Base-by-base conservation (phyloP, 106 monocot species). In the Allium cepa region DNA sequence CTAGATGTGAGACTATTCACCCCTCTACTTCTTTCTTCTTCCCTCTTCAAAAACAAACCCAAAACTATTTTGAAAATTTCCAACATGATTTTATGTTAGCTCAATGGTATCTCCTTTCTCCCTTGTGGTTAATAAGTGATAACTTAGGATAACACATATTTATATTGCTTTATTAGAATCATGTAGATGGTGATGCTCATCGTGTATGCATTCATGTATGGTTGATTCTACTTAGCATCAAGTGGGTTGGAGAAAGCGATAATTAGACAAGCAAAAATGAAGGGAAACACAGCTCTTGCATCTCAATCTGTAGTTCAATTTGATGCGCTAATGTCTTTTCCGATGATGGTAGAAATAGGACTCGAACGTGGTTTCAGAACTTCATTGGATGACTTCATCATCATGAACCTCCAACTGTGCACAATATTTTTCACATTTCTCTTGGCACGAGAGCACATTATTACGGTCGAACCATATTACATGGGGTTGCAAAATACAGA, bases 271-370 rank as follows among this genome's bases (percentile, higher is more conserved):
- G 97, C 92, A 17, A 62, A 67, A 17, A 84, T 82, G 73, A 78
- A 84, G 67, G 92, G 92, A 56, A 92, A 99, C 70, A 69, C 61
- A 56, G 76, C 97, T 66, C 87, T 99, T 47, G 92, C 89, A 45
- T 99, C 97, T 57, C 97, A 99, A 51, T 99, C 97, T 7, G 59
- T 92, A 10, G 89, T 92, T 53, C 97, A 99, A 57, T 58, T 99
- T 14, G 97, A 92, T 73, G 49, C 92, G 17, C 60, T 99, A 11
- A 89, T 99, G 92, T 82, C 92, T 50, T 77, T 99, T 13, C 97
- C 97, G 0, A 99, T 99, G 97, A 73, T 99, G 13, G 92, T 99
- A 92, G 97, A 99, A 69, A 92, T 99, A 53, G 97, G 97, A 15
- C 74, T 99, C 0, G 97, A 99, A 67, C 79, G 92, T 73, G 97